Base-by-base conservation (phyloP, 2,329 filamentous ascomycete genomes). In the Ophiosphaerella korrae region DNA sequence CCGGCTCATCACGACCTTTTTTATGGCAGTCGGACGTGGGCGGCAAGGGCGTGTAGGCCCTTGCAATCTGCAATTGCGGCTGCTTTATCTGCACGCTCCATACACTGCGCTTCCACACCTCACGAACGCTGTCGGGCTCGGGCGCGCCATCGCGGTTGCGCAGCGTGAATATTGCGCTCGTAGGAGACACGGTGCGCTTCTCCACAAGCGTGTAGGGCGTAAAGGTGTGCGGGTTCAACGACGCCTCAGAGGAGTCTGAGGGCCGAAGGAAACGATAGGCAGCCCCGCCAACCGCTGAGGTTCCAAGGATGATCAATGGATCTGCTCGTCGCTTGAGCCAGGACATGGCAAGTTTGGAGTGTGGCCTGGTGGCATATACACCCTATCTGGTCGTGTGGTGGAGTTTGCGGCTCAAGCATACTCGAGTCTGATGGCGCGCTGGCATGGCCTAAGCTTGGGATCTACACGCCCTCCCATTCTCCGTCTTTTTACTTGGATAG, bases 71-170 rank as follows among this genome's bases (percentile, higher is more conserved):
- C 50, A 97, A 77, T 71, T 96, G 87, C 2, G 94, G 94, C 76
- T 97, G 94, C 76, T 96, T 96, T 68, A 96, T 86, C 77, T 97
- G 89, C 31, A 97, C 88, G 56, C 88, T 92, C 88, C 91, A 96
- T 36, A 95, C 81, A 4, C 89, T 88, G 48, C 83, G 79, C 37
- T 74, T 73, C 83, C 85, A 87, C 13, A 62, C 64, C 29, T 74
- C 66, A 32, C 60, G 63, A 5, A 73, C 58, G 42, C 61, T 66
- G 9, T 71, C 63, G 3, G 62, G 55, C n/a, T 72, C 67, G 2
- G 63, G 49, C 2, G 45, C 52, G n/a, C 60, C 62, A 23, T 66
- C 52, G 9, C 50, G 50, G 67, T 11, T 84, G 79, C 23, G 74
- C 23, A 92, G 73, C 7, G 85, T 88, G 59, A 93, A 82, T 59